phyloP scores from a whole-genome alignment of 2,329 filamentous ascomycete genomes.

The Ascocoryne sarcoides region DNA sequence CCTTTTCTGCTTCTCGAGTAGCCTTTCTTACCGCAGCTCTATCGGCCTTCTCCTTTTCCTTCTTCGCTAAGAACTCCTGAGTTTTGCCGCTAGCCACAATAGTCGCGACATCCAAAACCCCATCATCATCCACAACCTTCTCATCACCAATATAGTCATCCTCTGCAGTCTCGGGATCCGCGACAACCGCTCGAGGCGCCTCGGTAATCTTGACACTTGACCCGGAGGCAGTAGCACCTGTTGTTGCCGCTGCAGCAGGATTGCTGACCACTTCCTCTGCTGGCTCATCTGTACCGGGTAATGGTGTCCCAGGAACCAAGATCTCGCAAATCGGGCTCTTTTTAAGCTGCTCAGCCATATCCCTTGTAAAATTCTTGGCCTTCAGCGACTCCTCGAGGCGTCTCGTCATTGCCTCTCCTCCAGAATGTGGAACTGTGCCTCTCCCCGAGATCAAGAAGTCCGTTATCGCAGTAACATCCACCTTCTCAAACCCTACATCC shows the following conservation, averaged over 20 bases:
- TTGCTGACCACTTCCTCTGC: slow-evolving; percentile 30
- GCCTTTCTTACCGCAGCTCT: slow-evolving; percentile 53
- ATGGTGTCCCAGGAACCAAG: slow-evolving; percentile 43
- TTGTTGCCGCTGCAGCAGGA: slow-evolving; percentile 26
- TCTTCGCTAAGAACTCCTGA: slow-evolving; percentile 72
- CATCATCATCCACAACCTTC: slow-evolving; percentile 51
- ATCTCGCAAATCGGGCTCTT: slow-evolving; percentile 59
- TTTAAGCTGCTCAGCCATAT: slow-evolving; percentile 65
- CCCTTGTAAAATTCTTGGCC: slow-evolving; percentile 47
- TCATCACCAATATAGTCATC: slow-evolving; percentile 34
- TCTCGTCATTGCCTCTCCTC: slow-evolving; percentile 80
- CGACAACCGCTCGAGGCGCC: slow-evolving; percentile 18
- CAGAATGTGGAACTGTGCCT: slow-evolving; percentile 56
- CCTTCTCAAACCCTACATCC: slow-evolving; percentile 86
- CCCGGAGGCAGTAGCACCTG: slow-evolving; percentile 27
- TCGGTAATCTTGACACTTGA: slow-evolving; percentile 27
- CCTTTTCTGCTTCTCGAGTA: slow-evolving; percentile 47
- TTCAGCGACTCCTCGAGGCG: slow-evolving; percentile 59
- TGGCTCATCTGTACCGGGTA: slow-evolving; percentile 40
- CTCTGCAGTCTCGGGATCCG: slow-evolving; percentile 26
- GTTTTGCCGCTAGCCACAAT: slow-evolving; percentile 78
- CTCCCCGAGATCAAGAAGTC: slow-evolving; percentile 67
- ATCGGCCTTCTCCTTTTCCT: slow-evolving; percentile 69
- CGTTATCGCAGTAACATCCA: slow-evolving; percentile 82
- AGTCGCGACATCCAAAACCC: slow-evolving; percentile 74